Percentiles rank a stretch among this genome's conserved stretches.
Conservation (phyloP, 208 protist species). For the Acanthamoeba castellanii region DNA sequence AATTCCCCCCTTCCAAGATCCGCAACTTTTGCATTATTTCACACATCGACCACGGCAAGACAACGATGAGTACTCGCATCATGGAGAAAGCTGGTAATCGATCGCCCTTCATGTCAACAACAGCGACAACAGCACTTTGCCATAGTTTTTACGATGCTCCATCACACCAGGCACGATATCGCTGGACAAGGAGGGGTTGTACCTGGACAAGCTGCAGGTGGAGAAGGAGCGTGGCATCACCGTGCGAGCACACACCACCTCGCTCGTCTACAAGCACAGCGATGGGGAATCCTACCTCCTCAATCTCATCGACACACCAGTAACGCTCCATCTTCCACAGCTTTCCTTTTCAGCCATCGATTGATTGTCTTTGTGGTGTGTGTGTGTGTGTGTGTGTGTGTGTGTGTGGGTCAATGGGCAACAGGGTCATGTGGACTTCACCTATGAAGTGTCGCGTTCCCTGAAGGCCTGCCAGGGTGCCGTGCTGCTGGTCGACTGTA, state of each 20-base stretch:
- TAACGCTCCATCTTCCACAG: not conserved
- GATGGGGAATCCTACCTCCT: constrained; percentile 91
- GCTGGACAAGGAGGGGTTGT: constrained; percentile 48
- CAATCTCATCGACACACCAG: constrained; percentile 97
- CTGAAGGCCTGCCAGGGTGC: constrained; percentile 94
- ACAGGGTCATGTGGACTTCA: constrained; percentile 97
- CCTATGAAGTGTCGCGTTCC: constrained; percentile 96
- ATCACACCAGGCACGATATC: constrained; percentile 47
- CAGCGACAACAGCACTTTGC: not conserved
- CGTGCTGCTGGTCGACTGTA: constrained; percentile 94
- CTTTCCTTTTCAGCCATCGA: not conserved
- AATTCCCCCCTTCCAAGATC: not conserved
- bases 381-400: too few relatives aligned
- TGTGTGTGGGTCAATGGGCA: too few relatives aligned
- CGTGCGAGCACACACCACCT: constrained; percentile 96
- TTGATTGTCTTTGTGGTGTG: not conserved
- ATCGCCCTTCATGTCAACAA: not conserved
- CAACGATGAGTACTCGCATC: constrained; percentile 65
- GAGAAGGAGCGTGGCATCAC: constrained; percentile 97
- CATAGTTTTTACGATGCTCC: not conserved
- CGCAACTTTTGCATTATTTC: constrained; percentile 78
- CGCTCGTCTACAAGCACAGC: constrained; percentile 89
- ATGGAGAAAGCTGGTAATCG: constrained; percentile 47
- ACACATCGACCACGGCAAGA: constrained; percentile 77
- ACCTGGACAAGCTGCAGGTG: constrained; percentile 86